Conservation (phyloP, 768 basidiomycete species). For the Lentinula detonsa region DNA sequence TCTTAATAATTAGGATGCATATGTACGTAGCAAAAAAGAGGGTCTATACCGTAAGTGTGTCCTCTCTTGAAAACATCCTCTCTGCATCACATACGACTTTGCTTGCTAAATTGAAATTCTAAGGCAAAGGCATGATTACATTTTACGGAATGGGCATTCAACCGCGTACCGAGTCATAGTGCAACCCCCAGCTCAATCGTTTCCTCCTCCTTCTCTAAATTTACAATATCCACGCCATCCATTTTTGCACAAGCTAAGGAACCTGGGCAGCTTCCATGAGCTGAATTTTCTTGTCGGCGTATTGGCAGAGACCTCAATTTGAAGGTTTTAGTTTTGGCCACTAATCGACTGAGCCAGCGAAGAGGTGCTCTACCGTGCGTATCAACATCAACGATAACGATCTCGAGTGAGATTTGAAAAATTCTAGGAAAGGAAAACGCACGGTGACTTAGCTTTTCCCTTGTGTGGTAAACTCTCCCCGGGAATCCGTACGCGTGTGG, state of each 20-base stretch:
- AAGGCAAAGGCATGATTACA: no score
- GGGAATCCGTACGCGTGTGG: constrained; percentile 45
- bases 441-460: constrained; percentile 11
- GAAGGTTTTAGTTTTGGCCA: constrained; percentile 20
- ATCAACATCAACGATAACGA: not conserved
- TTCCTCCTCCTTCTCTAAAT: constrained; percentile 13
- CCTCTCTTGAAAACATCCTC: no score
- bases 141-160: no score
- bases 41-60: not conserved
- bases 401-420: not conserved
- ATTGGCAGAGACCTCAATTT: constrained; percentile 9
- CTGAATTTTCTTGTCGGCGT: not conserved
- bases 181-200: constrained; percentile 11
- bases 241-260: not conserved
- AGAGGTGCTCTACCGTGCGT: constrained; percentile 11
- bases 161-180: not conserved
- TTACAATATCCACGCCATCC: constrained; percentile 7
- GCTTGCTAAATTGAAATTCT: no score
- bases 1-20: not conserved
- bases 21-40: not conserved
- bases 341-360: constrained; percentile 15
- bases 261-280: constrained; percentile 1
- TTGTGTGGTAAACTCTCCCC: constrained; percentile 23
- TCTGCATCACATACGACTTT: no score
- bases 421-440: constrained; percentile 8